Conservation (phyloP, 2,329 filamentous ascomycete species). For the Periglandula ipomoeae region DNA sequence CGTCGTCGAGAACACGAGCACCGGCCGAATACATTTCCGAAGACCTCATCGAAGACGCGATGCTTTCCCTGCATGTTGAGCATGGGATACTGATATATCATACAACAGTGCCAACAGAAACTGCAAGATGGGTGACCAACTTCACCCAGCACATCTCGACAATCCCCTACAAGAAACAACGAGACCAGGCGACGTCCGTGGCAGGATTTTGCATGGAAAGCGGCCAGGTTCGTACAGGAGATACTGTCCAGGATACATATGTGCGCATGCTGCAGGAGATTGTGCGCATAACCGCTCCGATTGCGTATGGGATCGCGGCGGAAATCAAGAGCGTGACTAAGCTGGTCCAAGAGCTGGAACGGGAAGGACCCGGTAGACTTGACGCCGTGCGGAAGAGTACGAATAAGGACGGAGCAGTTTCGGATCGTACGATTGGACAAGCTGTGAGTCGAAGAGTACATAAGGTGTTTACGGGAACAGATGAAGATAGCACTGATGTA, state of each 20-base stretch:
- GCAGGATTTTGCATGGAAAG: constrained; percentile 70
- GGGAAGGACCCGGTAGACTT: constrained; percentile 50
- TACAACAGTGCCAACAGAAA: constrained; percentile 49
- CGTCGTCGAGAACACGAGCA: constrained; percentile 21
- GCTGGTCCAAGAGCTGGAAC: constrained; percentile 50
- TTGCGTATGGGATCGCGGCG: constrained; percentile 59
- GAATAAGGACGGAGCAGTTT: constrained; percentile 47
- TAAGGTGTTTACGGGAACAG: constrained; percentile 49
- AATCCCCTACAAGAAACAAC: constrained; percentile 57
- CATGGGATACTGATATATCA: constrained; percentile 64
- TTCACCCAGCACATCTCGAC: constrained; percentile 76
- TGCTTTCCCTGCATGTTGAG: constrained; percentile 60
- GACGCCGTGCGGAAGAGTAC: constrained; percentile 50
- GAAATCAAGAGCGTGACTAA: constrained; percentile 50
- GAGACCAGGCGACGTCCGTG: constrained; percentile 38
- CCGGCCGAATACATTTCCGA: constrained; percentile 50
- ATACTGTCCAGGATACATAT: constrained; percentile 57
- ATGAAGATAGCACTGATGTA: constrained; percentile 47
- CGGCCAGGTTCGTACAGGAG: constrained; percentile 65
- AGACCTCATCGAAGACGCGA: constrained; percentile 59
- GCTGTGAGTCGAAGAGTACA: constrained; percentile 50
- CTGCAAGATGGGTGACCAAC: constrained; percentile 60
- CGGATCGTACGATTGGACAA: constrained; percentile 46
- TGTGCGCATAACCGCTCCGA: constrained; percentile 58
- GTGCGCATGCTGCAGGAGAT: constrained; percentile 70